Percentiles rank a stretch among this genome's conserved stretches.
phyloP scores from a whole-genome alignment of 208 protist genomes.

The Acanthamoeba healyi region DNA sequence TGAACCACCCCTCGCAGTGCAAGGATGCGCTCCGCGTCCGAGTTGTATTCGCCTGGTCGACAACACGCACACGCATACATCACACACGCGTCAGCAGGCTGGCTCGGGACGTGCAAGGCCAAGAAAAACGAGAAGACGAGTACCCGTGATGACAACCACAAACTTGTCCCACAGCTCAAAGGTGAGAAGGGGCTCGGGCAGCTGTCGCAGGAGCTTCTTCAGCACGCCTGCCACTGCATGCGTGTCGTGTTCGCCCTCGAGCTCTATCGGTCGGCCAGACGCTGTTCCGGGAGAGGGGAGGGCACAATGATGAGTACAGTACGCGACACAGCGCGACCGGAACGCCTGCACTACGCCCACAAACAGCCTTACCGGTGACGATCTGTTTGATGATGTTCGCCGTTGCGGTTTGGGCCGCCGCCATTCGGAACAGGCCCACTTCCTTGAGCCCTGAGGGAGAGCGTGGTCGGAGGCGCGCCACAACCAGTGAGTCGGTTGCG shows the following conservation, averaged over 20 bases:
- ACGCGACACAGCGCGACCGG: too few relatives aligned
- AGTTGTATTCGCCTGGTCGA: constrained; percentile 9
- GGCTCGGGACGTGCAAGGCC: too few relatives aligned
- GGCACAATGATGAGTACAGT: not conserved
- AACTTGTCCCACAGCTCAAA: constrained; percentile 68
- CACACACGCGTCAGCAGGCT: not conserved
- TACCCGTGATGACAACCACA: not conserved
- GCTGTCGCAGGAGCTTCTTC: constrained; percentile 63
- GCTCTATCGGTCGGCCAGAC: not conserved
- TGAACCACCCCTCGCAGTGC: constrained; percentile 14
- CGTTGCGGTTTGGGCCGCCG: not conserved
- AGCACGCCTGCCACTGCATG: constrained; percentile 52
- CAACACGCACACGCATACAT: not conserved
- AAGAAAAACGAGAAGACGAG: too few relatives aligned
- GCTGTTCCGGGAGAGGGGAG: not conserved
- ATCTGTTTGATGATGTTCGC: constrained; percentile 30
- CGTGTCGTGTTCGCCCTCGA: constrained; percentile 15
- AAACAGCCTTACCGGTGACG: constrained; percentile 21
- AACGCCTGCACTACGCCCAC: too few relatives aligned
- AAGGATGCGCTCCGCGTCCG: constrained; percentile 52
- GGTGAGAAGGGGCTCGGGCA: constrained; percentile 60
- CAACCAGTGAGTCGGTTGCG: not conserved
- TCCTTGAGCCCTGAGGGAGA: constrained; percentile 35
- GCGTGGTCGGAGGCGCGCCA: not conserved
- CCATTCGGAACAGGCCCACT: constrained; percentile 65